phyloP scores from a whole-genome alignment of 2,329 filamentous ascomycete genomes.

The Calonectria henricotiae region DNA sequence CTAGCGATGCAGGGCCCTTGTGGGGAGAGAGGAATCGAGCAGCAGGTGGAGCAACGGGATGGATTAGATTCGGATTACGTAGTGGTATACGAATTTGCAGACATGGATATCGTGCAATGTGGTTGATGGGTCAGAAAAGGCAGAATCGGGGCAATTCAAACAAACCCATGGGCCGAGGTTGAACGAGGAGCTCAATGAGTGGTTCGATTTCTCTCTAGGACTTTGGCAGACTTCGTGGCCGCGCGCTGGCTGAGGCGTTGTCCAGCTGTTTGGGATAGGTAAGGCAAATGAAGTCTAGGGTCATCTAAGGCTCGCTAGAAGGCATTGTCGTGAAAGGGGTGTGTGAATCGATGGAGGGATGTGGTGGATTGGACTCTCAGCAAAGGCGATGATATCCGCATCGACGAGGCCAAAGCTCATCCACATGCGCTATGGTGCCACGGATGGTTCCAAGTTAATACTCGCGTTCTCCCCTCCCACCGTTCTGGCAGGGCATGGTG shows the following conservation, averaged over 20 bases:
- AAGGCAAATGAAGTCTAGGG: neutral
- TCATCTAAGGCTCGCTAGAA: constrained; percentile 16
- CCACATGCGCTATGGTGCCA: constrained; percentile 19
- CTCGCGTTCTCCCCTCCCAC: constrained; percentile 1
- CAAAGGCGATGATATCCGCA: constrained; percentile 35
- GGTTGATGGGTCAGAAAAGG: constrained; percentile 12
- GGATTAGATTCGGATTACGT: constrained; percentile 17
- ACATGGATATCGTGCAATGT: constrained; percentile 31
- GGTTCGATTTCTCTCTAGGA: constrained; percentile 18
- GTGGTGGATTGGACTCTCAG: constrained; percentile 9
- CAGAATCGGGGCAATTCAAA: constrained; percentile 25
- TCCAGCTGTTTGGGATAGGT: constrained; percentile 17
- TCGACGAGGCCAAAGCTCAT: constrained; percentile 22
- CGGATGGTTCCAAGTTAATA: constrained; percentile 17
- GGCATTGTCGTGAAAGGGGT: constrained; percentile 10
- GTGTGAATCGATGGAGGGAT: constrained; percentile 2
- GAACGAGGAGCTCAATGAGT: constrained; percentile 17
- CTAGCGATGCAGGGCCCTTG: constrained; percentile 27
- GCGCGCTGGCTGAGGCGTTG: constrained; percentile 13
- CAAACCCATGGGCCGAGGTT: constrained; percentile 30
- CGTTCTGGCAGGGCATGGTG: constrained; percentile 19
- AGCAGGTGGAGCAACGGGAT: constrained; percentile 21
- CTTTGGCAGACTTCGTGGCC: neutral
- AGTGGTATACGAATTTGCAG: constrained; percentile 15
- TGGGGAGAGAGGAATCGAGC: constrained; percentile 12